phyloP scores from a whole-genome alignment of 2,329 filamentous ascomycete genomes.

The Colletotrichum sojae region DNA sequence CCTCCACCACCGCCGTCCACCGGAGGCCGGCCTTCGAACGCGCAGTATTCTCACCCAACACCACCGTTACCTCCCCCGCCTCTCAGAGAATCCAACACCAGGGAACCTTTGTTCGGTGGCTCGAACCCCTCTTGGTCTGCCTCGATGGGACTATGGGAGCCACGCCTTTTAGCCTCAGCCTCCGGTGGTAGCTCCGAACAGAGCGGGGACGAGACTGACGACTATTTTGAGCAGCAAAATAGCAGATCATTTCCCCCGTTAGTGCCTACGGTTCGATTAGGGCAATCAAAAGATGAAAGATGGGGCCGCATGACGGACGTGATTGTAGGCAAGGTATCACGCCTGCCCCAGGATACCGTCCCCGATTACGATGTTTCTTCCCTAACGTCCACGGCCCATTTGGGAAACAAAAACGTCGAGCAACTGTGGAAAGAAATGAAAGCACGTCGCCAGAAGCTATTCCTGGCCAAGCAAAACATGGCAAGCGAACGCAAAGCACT shows the following conservation, averaged over 20 bases:
- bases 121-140: constrained; percentile 13
- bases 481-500: constrained; percentile 49
- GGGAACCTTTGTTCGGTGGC: neutral
- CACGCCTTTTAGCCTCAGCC: constrained; percentile 11
- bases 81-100: neutral
- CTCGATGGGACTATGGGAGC: constrained; percentile 25
- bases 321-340: constrained; percentile 53
- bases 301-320: constrained; percentile 45
- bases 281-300: neutral
- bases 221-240: constrained; percentile 31
- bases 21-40: neutral
- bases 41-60: constrained; percentile 1
- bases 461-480: constrained; percentile 51
- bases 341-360: constrained; percentile 46
- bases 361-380: constrained; percentile 31
- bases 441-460: constrained; percentile 48
- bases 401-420: constrained; percentile 49
- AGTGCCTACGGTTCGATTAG: constrained; percentile 32
- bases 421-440: constrained; percentile 54
- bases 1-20: constrained; percentile 11
- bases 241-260: constrained; percentile 34
- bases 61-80: constrained; percentile 27
- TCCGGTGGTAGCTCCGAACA: constrained; percentile 26
- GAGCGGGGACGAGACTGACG: constrained; percentile 3
- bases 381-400: constrained; percentile 12